Evolutionary conservation across 2,329 filamentous ascomycete genomes (phyloP).

Genomic region (Tolypocladium tundrense): DNA sequence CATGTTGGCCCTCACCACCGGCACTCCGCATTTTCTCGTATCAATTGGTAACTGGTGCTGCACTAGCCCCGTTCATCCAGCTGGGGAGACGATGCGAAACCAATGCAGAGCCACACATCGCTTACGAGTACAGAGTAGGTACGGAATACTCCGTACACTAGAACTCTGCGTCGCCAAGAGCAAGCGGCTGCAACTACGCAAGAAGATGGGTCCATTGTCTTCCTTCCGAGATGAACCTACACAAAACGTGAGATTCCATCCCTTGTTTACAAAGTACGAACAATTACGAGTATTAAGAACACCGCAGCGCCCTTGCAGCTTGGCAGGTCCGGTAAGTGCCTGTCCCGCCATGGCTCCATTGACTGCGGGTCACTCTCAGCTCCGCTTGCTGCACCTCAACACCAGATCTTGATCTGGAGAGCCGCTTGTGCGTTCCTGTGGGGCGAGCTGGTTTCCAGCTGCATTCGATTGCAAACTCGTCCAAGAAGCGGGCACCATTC

Average conservation of each 20-base stretch:
- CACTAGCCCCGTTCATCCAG: neutral
- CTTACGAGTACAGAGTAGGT: too few relatives aligned
- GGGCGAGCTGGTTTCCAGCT: neutral
- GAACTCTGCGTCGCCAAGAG: neutral
- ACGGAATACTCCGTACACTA: too few relatives aligned
- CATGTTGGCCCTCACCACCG: neutral
- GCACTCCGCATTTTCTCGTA: neutral
- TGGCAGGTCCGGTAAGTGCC: neutral
- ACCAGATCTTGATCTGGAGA: neutral
- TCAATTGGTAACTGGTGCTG: neutral
- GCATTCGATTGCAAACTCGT: neutral
- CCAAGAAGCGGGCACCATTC: constrained; percentile 13
- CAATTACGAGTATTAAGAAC: neutral
- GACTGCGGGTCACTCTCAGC: neutral
- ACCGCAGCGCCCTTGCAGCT: neutral
- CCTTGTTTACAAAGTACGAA: neutral
- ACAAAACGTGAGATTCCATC: neutral
- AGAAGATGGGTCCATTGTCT: neutral
- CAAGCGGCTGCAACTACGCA: neutral
- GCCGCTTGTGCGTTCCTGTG: neutral
- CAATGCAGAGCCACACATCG: neutral
- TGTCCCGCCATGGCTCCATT: neutral
- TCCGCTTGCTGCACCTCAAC: neutral
- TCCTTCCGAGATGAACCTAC: neutral
- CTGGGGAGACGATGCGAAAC: neutral